Evolutionary conservation across 2,329 filamentous ascomycete species (phyloP).

Genomic region (Bipolaris gigantea): DNA sequence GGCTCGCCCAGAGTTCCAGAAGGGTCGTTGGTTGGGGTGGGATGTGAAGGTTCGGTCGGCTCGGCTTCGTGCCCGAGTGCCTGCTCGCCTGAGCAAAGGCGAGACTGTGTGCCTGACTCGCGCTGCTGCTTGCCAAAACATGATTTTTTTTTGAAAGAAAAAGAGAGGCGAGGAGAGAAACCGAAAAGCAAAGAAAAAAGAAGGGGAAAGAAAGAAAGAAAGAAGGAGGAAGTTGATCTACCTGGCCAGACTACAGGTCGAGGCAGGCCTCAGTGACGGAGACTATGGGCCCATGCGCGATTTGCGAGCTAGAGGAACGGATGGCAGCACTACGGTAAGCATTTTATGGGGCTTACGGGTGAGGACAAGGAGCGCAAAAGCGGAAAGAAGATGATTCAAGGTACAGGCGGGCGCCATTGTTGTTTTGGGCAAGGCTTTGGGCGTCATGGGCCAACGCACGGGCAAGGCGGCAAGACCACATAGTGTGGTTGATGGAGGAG

Average conservation of each 20-base stretch:
- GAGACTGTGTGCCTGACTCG: constrained; percentile 35
- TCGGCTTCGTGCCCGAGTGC: constrained; percentile 30
- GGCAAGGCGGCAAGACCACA: constrained; percentile 33
- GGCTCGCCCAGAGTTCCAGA: constrained; percentile 54
- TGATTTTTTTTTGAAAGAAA: constrained; percentile 23
- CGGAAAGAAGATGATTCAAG: constrained; percentile 40
- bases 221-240: constrained; percentile 10
- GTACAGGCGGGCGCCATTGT: constrained; percentile 41
- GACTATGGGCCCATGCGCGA: constrained; percentile 31
- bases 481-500: neutral
- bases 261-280: constrained; percentile 22
- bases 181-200: constrained; percentile 5
- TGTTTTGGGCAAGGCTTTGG: constrained; percentile 30
- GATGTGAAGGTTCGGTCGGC: constrained; percentile 28
- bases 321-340: constrained; percentile 26
- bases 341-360: constrained; percentile 33
- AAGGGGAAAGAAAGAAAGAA: neutral
- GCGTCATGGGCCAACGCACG: constrained; percentile 37
- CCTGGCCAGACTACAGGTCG: constrained; percentile 19
- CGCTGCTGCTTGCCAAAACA: constrained; percentile 39
- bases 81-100: constrained; percentile 34
- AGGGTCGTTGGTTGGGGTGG: constrained; percentile 31
- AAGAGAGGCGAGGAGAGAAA: constrained; percentile 11
- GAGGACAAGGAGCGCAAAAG: constrained; percentile 27
- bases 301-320: constrained; percentile 20